Base-by-base conservation (phyloP, 306 rosid genomes). In the Lotus japonicus region DNA sequence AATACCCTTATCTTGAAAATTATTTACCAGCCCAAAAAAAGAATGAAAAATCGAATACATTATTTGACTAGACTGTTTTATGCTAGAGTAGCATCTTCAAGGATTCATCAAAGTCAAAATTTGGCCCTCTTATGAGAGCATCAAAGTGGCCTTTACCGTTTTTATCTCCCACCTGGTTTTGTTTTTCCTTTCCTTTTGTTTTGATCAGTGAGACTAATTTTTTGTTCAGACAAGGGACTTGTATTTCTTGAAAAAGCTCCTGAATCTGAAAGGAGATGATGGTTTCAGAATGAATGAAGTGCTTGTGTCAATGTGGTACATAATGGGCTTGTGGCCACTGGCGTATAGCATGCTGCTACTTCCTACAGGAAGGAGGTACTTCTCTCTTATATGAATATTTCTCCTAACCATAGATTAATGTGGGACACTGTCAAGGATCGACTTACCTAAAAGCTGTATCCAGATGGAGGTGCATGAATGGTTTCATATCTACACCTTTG, bases 281-380 rank as follows among this genome's bases (percentile, higher is more conserved):
- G 98, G 98, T 44, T 94, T 90, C 65, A 79, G 45, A 83, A 88
- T 90, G 98, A 94, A 94, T 65, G 75, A 82, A 42, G 97, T 90
- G 62, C 81, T 94, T 49, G 94, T 90, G 16, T 82, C 96, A 31
- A 73, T 86, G 58, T 94, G 98, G 98, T 87, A 88, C 77, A 63
- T 90, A 16, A 88, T 94, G 97, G 97, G 97, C 31, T 79, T 92
- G 78, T 92, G 98, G 98, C 98, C 97, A 2, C 75, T 92, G 83
- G 82, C 78, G 0, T 92, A 92, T 81, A 66, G 83, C 82, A 86
- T 86, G 97, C 79, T 90, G 68, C 70, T 90, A 84, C 79, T 94
- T 70, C 97, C 98, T 9, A 84, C 96, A 3, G 97, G 88, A 75
- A 88, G 97, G 70, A 90, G 98, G 98, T 94, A 83, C 26, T 28